These are phyloP conservation scores for Trichoderma arundinaceum DNA, from an alignment of 2,329 filamentous ascomycete genomes.

Conservation along the genomic window DNA sequence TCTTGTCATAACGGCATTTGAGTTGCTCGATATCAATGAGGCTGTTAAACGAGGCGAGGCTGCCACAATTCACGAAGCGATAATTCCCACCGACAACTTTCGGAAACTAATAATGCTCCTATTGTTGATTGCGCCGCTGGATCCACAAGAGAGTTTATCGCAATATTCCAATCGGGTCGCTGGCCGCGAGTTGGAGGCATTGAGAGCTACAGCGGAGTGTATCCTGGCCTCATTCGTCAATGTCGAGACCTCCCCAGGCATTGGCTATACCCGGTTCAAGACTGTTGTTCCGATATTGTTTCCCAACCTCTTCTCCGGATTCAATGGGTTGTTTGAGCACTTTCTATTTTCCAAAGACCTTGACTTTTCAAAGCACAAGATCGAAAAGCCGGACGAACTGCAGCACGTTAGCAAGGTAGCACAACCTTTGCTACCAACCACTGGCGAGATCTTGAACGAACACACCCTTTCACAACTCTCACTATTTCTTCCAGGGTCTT, in stretches of 20 bases:
- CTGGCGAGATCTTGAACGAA: slow-evolving; percentile 68
- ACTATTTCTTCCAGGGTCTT: slow-evolving; percentile 70
- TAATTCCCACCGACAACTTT: slow-evolving; percentile 76
- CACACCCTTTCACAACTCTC: slow-evolving; percentile 72
- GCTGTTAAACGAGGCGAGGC: slow-evolving; percentile 61
- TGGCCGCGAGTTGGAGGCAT: slow-evolving; percentile 60
- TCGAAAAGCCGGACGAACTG: slow-evolving; percentile 33
- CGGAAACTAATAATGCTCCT: slow-evolving; percentile 73
- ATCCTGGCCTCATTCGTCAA: slow-evolving; percentile 70
- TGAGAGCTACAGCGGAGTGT: slow-evolving; percentile 66
- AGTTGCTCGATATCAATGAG: slow-evolving; percentile 68
- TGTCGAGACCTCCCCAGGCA: slow-evolving; percentile 66
- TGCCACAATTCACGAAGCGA: slow-evolving; percentile 63
- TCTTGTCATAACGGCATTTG: slow-evolving; percentile 70
- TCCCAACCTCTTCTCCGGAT: slow-evolving; percentile 70
- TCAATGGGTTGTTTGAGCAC: slow-evolving; percentile 73
- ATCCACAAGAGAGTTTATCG: slow-evolving; percentile 68
- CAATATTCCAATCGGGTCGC: slow-evolving; percentile 62
- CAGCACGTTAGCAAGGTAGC: slow-evolving; percentile 38
- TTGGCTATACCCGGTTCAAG: slow-evolving; percentile 67
- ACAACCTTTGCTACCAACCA: slow-evolving; percentile 58
- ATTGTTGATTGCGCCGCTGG: slow-evolving; percentile 68
- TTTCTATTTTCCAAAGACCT: slow-evolving; percentile 77
- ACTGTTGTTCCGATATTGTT: slow-evolving; percentile 63
- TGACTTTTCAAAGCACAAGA: slow-evolving; percentile 63